Percentiles rank a stretch among this genome's conserved stretches.
Evolutionary conservation across 495 filamentous ascomycete species (phyloP).

Genomic region (Annulohypoxylon nitens): DNA sequence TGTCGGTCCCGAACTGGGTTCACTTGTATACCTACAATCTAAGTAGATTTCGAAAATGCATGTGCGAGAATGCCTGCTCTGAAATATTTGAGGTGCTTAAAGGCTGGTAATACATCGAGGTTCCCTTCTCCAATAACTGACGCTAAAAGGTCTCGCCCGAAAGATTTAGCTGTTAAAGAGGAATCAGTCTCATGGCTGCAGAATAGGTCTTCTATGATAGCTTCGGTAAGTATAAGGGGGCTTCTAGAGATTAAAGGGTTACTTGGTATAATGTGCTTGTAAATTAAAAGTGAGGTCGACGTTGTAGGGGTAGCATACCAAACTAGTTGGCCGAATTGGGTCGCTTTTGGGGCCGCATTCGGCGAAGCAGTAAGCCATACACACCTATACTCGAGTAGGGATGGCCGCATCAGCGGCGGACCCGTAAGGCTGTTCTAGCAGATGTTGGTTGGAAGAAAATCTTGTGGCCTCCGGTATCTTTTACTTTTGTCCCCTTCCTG

Average conservation of each 20-base stretch:
- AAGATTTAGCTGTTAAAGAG: not conserved
- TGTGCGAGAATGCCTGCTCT: not conserved
- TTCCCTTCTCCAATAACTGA: not conserved
- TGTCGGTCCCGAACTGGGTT: not conserved
- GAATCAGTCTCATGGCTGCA: slow-evolving; percentile 6
- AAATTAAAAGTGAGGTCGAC: slow-evolving; percentile 25
- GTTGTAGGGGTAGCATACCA: slow-evolving; percentile 35
- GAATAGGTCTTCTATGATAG: slow-evolving; percentile 17
- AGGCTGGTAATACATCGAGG: not conserved
- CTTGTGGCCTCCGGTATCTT: slow-evolving; percentile 21
- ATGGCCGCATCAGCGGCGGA: slow-evolving; percentile 37
- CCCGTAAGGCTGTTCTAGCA: slow-evolving; percentile 43
- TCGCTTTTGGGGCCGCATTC: slow-evolving; percentile 35
- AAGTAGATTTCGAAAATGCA: not conserved
- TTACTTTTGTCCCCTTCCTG: slow-evolving; percentile 5
- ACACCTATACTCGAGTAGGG: slow-evolving; percentile 19
- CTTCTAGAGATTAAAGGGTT: slow-evolving; percentile 30
- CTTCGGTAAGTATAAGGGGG: not conserved
- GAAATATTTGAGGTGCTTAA: not conserved
- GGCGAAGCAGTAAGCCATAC: slow-evolving; percentile 28
- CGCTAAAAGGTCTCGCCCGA: not conserved
- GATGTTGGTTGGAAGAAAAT: slow-evolving; percentile 35
- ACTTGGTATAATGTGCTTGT: slow-evolving; percentile 37
- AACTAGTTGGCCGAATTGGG: slow-evolving; percentile 21
- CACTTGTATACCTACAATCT: not conserved